Base-by-base conservation (phyloP, 164 flowering plant species). In the Magnolia officinalis region DNA sequence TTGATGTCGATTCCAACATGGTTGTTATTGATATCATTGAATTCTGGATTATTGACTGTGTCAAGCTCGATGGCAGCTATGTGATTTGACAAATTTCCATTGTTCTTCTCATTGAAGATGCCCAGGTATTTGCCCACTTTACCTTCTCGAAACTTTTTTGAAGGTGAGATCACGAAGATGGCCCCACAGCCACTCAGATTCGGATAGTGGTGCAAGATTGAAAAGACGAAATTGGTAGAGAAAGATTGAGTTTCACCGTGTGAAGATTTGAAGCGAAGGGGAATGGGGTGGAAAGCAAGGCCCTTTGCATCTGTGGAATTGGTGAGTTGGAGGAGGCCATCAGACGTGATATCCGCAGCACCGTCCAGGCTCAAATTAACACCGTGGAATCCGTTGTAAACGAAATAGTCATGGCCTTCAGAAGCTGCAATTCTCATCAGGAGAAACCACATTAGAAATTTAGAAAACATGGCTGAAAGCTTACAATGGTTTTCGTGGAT, bases 1-100 rank as follows among this genome's bases (percentile, higher is more conserved):
- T 83, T 83, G 20, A 82, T 52, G 77, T 85, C 81, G 71, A 89
- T 75, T 2, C 88, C 92, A 2, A 87, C 86, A 71, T 89, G 90
- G 79, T 86, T 85, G 45, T 89, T 85, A 13, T 78, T 67, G 0
- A 31, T 24, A 50, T 83, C 86, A 0, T 24, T 16, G 21, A 82
- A 26, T 19, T 78, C 82, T 11, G 21, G 4, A 59, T 71, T 80
- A 49, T 78, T 74, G 8, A 74, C 65, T 13, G 29, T 71, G 63
- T 80, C 81, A 37, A 83, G 76, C 74, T 80, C 83, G 26, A 80
- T 69, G 0, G 78, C 85, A 61, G 71, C 8, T 5, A 74, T 37
- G 20, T 24, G 63, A 52, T 75, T 68, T 13, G 75, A 63, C 14
- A 19, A 79, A 6, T 72, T 24, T 14, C 49, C 77, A 51, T 72